Evolutionary conservation across 2,329 filamentous ascomycete genomes (phyloP).

Genomic region (Arthrobotrys sinensis): DNA sequence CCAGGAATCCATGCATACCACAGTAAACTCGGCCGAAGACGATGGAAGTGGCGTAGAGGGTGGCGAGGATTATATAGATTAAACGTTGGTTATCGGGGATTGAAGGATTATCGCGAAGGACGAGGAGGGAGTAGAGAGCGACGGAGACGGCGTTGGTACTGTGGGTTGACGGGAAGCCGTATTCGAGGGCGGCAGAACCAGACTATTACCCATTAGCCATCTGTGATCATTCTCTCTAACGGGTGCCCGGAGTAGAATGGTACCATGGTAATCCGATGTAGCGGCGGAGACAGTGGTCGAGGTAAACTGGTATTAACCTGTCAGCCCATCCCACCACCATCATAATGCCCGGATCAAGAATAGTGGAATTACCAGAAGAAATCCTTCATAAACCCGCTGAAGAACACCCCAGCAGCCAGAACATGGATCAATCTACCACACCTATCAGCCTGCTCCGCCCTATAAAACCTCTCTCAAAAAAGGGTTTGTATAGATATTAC

Average conservation of each 20-base stretch:
- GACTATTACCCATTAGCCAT: constrained; percentile 69
- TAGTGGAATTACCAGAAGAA: constrained; percentile 76
- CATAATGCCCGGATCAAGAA: background rate
- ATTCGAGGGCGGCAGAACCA: constrained; percentile 92
- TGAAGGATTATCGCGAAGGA: constrained; percentile 75
- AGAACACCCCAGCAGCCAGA: constrained; percentile 83
- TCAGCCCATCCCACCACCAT: constrained; percentile 9
- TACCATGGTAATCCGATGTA: constrained; percentile 92
- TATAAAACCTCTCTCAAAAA: constrained; percentile 51
- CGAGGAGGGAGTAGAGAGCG: constrained; percentile 83
- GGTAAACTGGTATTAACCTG: constrained; percentile 73
- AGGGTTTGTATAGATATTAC: constrained; percentile 65
- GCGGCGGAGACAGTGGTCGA: constrained; percentile 88
- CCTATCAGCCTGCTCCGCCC: constrained; percentile 8
- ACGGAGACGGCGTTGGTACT: constrained; percentile 97
- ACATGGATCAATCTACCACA: constrained; percentile 73
- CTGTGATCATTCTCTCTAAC: background rate
- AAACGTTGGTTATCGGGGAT: constrained; percentile 74
- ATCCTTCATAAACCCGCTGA: constrained; percentile 95
- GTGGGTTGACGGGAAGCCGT: constrained; percentile 97
- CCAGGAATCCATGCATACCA: constrained; percentile 97
- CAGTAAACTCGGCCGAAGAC: constrained; percentile 93
- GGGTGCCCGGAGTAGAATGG: background rate
- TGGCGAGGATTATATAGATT: constrained; percentile 78
- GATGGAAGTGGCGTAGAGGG: constrained; percentile 90